Conservation (phyloP, 2,329 filamentous ascomycete species). For the Colletotrichum sp. region DNA sequence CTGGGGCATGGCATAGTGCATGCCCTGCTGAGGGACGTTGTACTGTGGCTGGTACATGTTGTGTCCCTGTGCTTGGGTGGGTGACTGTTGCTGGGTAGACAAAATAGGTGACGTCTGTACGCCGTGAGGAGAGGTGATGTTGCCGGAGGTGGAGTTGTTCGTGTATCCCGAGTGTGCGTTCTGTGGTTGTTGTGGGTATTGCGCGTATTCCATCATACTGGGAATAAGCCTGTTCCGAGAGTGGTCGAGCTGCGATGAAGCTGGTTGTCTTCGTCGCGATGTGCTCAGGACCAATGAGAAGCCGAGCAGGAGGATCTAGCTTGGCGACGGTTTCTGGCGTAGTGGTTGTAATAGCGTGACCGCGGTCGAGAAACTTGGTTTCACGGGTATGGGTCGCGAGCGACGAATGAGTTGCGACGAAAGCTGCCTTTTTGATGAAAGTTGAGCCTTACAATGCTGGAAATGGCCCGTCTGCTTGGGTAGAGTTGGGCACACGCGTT, state of each 20-base stretch:
- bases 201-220: slow-evolving; percentile 76
- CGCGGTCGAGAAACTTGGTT: background rate
- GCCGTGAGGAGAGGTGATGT: slow-evolving; percentile 74
- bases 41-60: slow-evolving; percentile 84
- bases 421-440: slow-evolving; percentile 28
- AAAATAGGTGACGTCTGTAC: slow-evolving; percentile 82
- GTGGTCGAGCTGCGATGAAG: slow-evolving; percentile 13
- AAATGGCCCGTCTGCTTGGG: slow-evolving; percentile 37
- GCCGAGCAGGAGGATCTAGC: background rate
- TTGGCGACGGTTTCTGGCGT: background rate
- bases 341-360: slow-evolving; percentile 1
- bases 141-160: slow-evolving; percentile 58
- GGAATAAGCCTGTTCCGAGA: slow-evolving; percentile 20
- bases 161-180: slow-evolving; percentile 70
- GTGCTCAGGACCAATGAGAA: slow-evolving; percentile 12
- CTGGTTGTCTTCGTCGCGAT: slow-evolving; percentile 33
- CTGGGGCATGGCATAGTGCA: slow-evolving; percentile 84
- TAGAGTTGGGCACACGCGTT: slow-evolving; percentile 51
- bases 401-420: slow-evolving; percentile 22
- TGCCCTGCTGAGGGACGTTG: slow-evolving; percentile 72
- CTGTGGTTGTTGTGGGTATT: slow-evolving; percentile 74
- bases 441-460: slow-evolving; percentile 33
- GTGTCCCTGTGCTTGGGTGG: slow-evolving; percentile 64
- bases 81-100: slow-evolving; percentile 74
- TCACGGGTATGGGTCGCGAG: slow-evolving; percentile 19